Evolutionary conservation across 371 early-diverging fungal species (phyloP).

Genomic region (Apophysomyces trapeziformis): DNA sequence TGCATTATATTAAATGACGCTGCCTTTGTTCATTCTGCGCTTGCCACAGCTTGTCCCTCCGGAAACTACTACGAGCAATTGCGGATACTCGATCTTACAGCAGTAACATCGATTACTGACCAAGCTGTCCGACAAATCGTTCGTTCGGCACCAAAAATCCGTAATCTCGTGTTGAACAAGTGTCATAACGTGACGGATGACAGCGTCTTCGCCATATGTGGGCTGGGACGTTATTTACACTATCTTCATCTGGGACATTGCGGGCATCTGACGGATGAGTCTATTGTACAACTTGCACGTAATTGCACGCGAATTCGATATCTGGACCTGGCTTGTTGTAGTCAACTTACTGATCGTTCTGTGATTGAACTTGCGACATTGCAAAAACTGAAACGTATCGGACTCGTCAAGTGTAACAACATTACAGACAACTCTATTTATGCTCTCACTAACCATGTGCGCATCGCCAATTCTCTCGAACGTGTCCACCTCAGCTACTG

Average conservation of each 20-base stretch:
- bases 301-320: slow-evolving; percentile 68
- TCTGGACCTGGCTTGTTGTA: slow-evolving; percentile 66
- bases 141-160: slow-evolving; percentile 59
- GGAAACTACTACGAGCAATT: slow-evolving; percentile 54
- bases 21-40: slow-evolving; percentile 46
- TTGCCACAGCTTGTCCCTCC: slow-evolving; percentile 15
- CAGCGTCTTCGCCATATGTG: slow-evolving; percentile 53
- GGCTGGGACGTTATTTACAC: slow-evolving; percentile 61
- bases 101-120: slow-evolving; percentile 56
- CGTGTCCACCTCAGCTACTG: slow-evolving; percentile 70
- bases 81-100: slow-evolving; percentile 64
- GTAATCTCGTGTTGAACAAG: slow-evolving; percentile 64
- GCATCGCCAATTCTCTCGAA: slow-evolving; percentile 59
- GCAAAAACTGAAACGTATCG: slow-evolving; percentile 64
- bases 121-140: slow-evolving; percentile 53
- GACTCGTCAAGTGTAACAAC: slow-evolving; percentile 64
- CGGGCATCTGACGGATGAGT: slow-evolving; percentile 56
- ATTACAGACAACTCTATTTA: slow-evolving; percentile 65
- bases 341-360: slow-evolving; percentile 56
- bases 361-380: slow-evolving; percentile 60
- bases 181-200: slow-evolving; percentile 59
- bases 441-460: slow-evolving; percentile 52
- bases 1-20: slow-evolving; percentile 50
- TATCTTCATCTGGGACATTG: slow-evolving; percentile 69
- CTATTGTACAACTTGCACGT: slow-evolving; percentile 52